Base-by-base conservation (phyloP, 2,329 filamentous ascomycete species). In the Claviceps humidiphila region DNA sequence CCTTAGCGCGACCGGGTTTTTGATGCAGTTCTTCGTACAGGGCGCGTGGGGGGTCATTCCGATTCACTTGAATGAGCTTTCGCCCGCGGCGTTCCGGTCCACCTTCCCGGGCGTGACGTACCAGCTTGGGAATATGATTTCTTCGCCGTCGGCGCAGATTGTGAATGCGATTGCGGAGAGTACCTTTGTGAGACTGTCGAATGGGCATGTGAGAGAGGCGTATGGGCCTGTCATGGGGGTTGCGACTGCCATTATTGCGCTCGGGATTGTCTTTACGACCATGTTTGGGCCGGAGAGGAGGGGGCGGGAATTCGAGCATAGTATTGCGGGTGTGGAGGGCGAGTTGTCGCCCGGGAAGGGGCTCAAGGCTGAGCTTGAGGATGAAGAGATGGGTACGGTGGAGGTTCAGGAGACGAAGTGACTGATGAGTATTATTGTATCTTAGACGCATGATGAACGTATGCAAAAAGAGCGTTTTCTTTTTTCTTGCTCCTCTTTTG, bases 151-250 rank as follows among this genome's bases (percentile, higher is more conserved):
- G 0, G 81, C 85, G 0, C 85, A 89, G 64, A 89, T 90, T 47
- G 82, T 89, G 62, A 88, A 89, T 55, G 84, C 82, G 13, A 75
- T 89, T 49, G 75, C 85, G 1, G 84, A 89, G 61, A 76, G 70
- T 45, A 74, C 74, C 38, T 75, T 74, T 41, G 71, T 89, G 46
- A 78, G 66, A 0, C 71, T 74, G 42, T 62, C 63, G 5, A 69
- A 71, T 9, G 84, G 85, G 3, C 64, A 80, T 52, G 64, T 63
- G 3, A 84, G 81, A 1, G 78, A 85, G 49, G 84, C 83, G 0
- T 89, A 89, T 58, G 86, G 85, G 0, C 85, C 82, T 0, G 78
- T 78, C 16, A 90, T 89, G 86, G 85, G 77, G 13, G 71, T 89
- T 52, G 85, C 82, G 3, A 89, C 85, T 2, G 85, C 82, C 1